Evolutionary conservation across 768 basidiomycete genomes (phyloP), one percentile per base, ranked within the genome.

Genomic region (Serendipita vermifera): DNA sequence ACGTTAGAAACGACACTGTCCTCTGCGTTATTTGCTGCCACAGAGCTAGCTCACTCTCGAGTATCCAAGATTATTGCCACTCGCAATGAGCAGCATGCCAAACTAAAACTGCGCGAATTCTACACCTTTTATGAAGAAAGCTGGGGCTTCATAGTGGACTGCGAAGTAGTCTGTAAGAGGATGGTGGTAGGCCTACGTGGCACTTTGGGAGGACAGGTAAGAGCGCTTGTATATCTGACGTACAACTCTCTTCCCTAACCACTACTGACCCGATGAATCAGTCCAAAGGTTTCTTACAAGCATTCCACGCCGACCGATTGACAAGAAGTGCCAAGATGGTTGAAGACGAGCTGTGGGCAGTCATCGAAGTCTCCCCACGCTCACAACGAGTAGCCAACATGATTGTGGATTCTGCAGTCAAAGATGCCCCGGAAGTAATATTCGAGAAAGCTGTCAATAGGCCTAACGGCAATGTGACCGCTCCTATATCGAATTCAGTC

Each of bases 101-200:
- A 75, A 11, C 75, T 98, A 22, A 73, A 80, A 22, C 69, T 97
- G 32, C 70, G 75, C 3, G 79, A 83, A 40, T 98, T 98, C 70
- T 71, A 88, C 32, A 75, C 73, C 9, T 74, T 97, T 57, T 94
- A 93, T 73, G 82, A 84, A 55, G 76, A 79, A 61, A 82, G 86
- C 1, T 97, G 94, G 94, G 69, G 75, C 24, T 98, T 98, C 62
- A 90, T 98, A 6, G 77, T 96, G 24, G 76, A 75, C 60, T 90
- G 87, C 64, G 94, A 99, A 66, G 78, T 82, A 27, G 73, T 96
- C 27, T 88, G 85, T 60, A 76, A 82, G 55, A 75, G 84, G 61
- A 97, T 98, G 90, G 92, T 97, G 57, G 88, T 97, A 56, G 85
- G 89, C 4, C 72, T 98, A 31, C 73, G 96, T 57, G 93, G 92